Evolutionary conservation across 805 yeast species (phyloP), one percentile per base, ranked within the genome.

Genomic region (Metschnikowia colocasiae): DNA sequence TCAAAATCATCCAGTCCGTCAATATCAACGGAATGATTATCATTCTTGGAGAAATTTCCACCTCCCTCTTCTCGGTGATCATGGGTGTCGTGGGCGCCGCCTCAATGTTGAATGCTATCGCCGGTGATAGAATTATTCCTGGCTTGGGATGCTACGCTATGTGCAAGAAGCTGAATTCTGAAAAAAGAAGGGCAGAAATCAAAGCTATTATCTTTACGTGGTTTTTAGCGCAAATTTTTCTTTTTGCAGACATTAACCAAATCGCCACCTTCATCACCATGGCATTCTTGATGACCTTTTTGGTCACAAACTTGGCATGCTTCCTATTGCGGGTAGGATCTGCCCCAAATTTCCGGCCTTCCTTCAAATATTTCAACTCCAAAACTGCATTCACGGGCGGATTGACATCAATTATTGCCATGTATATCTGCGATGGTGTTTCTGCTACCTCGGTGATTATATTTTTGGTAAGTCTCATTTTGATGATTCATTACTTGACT

Each of bases 271-370:
- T 90, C 58, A 92, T 94, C 51, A 92, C 98, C 1, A 90, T 95
- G 97, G 96, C 99, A 0, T 92, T 90, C 59, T 73, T 94, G 44
- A 87, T 92, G 94, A 94, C 99, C 0, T 94, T 94, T 59, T 84
- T 92, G 40, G 96, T 92, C 2, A 90, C 95, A 30, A 94, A 94
- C 59, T 65, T 92, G 52, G 98, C 99, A 2, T 95, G 99, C 63
- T 90, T 92, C 61, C 66, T 94, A 45, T 74, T 94, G 56, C 85
- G 84, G 53, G 69, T 94, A 4, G 92, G 97, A 0, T 81, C 96
- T 1, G 99, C 99, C 4, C 99, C 99, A n/a, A 94, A 95, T 63
- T 94, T 94, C 67, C 74, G 99, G 59, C 99, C 99, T 3, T 87
- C 96, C 3, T 94, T 94, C 75, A 83, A 79, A 48, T 94, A 83